phyloP scores from a whole-genome alignment of 2,329 filamentous ascomycete species.

The Aspergillus spinulosporus region DNA sequence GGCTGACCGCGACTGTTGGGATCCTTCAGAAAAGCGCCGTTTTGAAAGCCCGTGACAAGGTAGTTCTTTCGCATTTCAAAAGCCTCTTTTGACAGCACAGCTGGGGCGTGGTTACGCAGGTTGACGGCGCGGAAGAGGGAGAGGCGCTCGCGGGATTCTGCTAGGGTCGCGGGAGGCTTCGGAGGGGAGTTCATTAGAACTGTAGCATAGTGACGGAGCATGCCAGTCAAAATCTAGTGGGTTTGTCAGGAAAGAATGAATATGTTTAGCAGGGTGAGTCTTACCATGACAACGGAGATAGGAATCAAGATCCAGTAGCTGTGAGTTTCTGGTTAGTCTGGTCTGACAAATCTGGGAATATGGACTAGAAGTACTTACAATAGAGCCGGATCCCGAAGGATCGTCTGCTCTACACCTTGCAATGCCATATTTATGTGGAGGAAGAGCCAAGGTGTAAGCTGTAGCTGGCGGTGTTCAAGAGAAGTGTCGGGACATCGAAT shows the following conservation, averaged over 20 bases:
- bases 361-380: slow-evolving; percentile 64
- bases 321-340: slow-evolving; percentile 13
- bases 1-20: slow-evolving; percentile 83
- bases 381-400: slow-evolving; percentile 95
- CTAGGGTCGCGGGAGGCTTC: slow-evolving; percentile 69
- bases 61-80: slow-evolving; percentile 81
- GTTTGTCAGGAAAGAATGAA: not conserved
- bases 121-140: slow-evolving; percentile 80
- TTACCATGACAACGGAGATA: slow-evolving; percentile 94
- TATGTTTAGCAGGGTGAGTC: slow-evolving; percentile 3
- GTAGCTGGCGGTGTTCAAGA: slow-evolving; percentile 1
- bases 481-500: slow-evolving; percentile 6
- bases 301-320: slow-evolving; percentile 99
- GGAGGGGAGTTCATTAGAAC: slow-evolving; percentile 81
- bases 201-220: slow-evolving; percentile 93
- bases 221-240: slow-evolving; percentile 77
- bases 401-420: slow-evolving; percentile 82
- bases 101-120: slow-evolving; percentile 77
- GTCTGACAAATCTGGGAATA: not conserved
- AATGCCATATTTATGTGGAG: slow-evolving; percentile 64
- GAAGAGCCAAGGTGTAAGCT: slow-evolving; percentile 7
- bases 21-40: slow-evolving; percentile 84
- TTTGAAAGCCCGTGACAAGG: slow-evolving; percentile 77
- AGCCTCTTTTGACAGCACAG: slow-evolving; percentile 73
- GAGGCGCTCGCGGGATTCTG: slow-evolving; percentile 72